Evolutionary conservation across 192 early-diverging fungal species (phyloP), one percentile per base, ranked within the genome.

Genomic region (Physocladia obscura): DNA sequence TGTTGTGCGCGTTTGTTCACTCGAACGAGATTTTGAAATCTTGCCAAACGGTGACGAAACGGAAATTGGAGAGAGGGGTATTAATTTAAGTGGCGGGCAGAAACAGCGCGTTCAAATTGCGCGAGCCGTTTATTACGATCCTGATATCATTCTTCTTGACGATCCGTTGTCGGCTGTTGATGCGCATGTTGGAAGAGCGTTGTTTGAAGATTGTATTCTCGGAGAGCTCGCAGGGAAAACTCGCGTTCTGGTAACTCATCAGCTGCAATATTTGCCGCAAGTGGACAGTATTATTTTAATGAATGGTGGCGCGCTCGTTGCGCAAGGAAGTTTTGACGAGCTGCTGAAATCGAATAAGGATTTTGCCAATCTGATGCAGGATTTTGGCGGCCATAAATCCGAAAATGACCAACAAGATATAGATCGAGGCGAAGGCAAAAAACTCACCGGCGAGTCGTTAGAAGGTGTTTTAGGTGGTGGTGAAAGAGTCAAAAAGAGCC

Each of bases 81-180:
- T 82, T 50, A 84, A 77, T 49, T 51, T 84, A 19, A 71, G 67
- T 35, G 80, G 78, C 19, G 94, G 93, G 0, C 95, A 97, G 80
- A 90, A 90, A 50, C 88, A 90, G 47, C 82, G 94, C 1, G 79
- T 96, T 52, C 86, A 89, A 22, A 63, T 96, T 38, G 94, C 94
- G 0, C 81, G 95, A 4, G 82, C 89, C 0, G 76, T 92, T 0
- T 94, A 97, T 76, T 84, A 76, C 13, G 80, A 87, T 57, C 79
- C 86, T 2, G 92, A 93, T 39, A 88, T 94, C 49, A 81, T 91
- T 5, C 71, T 95, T 0, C 59, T 95, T 8, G 94, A 95, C 58
- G 94, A 96, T 58, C 93, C 92, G 11, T 74, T 98, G 44, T 86
- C 86, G 56, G 94, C 93, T n/a, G 92, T 97, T 0, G 94, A 96